A percentile compares a stretch with the other conserved stretches of the same genome.
Conservation (phyloP, 2,329 filamentous ascomycete species). For the Sordariomycetes sp. region DNA sequence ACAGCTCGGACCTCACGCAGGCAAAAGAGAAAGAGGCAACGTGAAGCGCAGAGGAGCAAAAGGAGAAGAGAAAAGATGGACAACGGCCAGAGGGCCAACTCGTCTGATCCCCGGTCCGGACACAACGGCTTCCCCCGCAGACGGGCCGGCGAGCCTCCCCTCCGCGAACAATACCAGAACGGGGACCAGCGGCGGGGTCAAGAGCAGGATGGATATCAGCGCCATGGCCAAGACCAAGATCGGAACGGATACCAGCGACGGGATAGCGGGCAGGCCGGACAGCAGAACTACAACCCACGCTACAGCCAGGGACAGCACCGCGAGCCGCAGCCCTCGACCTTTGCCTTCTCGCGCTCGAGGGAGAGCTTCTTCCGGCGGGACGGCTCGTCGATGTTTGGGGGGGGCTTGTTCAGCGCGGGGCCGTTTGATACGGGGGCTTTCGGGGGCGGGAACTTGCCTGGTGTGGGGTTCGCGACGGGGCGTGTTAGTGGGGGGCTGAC, state of each 20-base stretch:
- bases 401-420: background rate
- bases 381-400: background rate
- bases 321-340: background rate
- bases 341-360: background rate
- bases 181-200: background rate
- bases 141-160: background rate
- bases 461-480: background rate
- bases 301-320: slow-evolving; percentile 1
- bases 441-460: background rate
- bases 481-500: background rate
- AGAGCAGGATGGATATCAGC: background rate
- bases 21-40: too few species aligned
- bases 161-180: background rate
- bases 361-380: slow-evolving; percentile 4
- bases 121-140: slow-evolving; percentile 2
- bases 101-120: slow-evolving; percentile 3
- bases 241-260: background rate
- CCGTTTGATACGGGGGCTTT: background rate
- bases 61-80: too few species aligned
- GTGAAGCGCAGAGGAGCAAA: too few species aligned
- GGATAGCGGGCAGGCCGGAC: too few species aligned
- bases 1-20: too few species aligned
- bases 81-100: slow-evolving; percentile 3
- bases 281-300: background rate
- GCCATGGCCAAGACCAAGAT: background rate